These are phyloP conservation scores for Curvularia verruculosa DNA, from an alignment of 2,329 filamentous ascomycete species.

Conservation along the genomic window DNA sequence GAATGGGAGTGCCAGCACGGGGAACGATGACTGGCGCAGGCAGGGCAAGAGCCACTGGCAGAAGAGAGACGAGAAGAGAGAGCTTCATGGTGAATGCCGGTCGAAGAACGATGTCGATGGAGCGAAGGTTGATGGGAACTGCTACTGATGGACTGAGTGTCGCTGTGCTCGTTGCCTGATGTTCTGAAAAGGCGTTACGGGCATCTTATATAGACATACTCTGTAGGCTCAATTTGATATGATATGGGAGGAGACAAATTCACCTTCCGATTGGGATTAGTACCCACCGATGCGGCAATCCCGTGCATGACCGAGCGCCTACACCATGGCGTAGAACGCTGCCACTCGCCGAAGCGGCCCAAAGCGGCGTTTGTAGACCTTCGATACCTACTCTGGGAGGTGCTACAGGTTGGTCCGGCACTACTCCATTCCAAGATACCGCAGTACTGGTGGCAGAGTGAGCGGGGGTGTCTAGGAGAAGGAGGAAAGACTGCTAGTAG, in stretches of 20 bases:
- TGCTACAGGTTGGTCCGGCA: constrained; percentile 36
- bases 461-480: constrained; percentile 23
- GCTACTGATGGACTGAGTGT: constrained; percentile 28
- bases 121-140: constrained; percentile 21
- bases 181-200: constrained; percentile 15
- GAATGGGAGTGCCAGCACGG: constrained; percentile 46
- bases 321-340: constrained; percentile 21
- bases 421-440: constrained; percentile 30
- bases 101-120: constrained; percentile 19
- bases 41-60: constrained; percentile 46
- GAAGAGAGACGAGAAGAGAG: constrained; percentile 46
- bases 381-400: constrained; percentile 39
- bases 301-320: constrained; percentile 26
- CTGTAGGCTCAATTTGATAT: constrained; percentile 11
- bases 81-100: constrained; percentile 48
- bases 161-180: constrained; percentile 39
- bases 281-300: constrained; percentile 15
- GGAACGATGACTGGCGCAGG: constrained; percentile 50
- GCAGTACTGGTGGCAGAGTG: constrained; percentile 33
- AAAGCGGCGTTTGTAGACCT: constrained; percentile 35
- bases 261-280: constrained; percentile 44
- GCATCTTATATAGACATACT: constrained; percentile 41
- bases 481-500: constrained; percentile 22
- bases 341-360: constrained; percentile 25
- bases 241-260: constrained; percentile 21